Evolutionary conservation across 2,329 filamentous ascomycete genomes (phyloP).

Genomic region (Phaeophleospora eucalypticola): DNA sequence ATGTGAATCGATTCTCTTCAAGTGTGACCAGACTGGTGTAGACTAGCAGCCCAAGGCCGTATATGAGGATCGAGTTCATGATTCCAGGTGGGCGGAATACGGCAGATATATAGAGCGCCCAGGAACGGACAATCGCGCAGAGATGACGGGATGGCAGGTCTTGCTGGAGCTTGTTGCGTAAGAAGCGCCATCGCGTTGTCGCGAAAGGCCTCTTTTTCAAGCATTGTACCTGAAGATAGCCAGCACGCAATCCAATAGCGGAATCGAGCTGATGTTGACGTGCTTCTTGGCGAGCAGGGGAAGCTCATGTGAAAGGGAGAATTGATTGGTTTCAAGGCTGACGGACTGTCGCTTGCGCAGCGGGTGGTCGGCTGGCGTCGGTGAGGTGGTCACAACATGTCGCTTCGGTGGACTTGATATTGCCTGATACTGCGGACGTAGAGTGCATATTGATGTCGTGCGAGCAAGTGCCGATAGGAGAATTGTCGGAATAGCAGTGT

Average conservation of each 20-base stretch:
- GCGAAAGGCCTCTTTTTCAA: slow-evolving; percentile 1
- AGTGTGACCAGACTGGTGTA: slow-evolving; percentile 13
- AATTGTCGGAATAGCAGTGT: too few species aligned
- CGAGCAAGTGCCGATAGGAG: too few species aligned
- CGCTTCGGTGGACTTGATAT: too few species aligned
- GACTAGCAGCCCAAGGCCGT: slow-evolving; percentile 15
- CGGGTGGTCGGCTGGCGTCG: too few species aligned
- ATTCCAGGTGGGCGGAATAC: slow-evolving; percentile 3
- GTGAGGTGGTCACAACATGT: too few species aligned
- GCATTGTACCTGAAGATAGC: slow-evolving; percentile 1
- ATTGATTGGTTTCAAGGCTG: too few species aligned
- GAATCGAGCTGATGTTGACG: slow-evolving; percentile 5
- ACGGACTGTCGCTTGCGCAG: too few species aligned
- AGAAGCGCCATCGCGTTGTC: slow-evolving; percentile 9
- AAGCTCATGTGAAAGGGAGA: too few species aligned
- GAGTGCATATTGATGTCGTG: too few species aligned
- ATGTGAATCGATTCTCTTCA: slow-evolving; percentile 18
- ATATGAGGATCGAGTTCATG: slow-evolving; percentile 15
- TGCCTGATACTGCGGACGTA: too few species aligned
- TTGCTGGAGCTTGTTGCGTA: slow-evolving; percentile 13
- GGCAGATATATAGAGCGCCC: slow-evolving; percentile 20
- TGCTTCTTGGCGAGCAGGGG: slow-evolving; percentile 3
- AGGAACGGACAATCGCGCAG: slow-evolving; percentile 15
- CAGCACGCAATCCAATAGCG: slow-evolving; percentile 5
- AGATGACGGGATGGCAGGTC: background rate